Evolutionary conservation across 2,329 filamentous ascomycete species (phyloP), one percentile per base, ranked within the genome.

Genomic region (Metarhizium anisopliae): DNA sequence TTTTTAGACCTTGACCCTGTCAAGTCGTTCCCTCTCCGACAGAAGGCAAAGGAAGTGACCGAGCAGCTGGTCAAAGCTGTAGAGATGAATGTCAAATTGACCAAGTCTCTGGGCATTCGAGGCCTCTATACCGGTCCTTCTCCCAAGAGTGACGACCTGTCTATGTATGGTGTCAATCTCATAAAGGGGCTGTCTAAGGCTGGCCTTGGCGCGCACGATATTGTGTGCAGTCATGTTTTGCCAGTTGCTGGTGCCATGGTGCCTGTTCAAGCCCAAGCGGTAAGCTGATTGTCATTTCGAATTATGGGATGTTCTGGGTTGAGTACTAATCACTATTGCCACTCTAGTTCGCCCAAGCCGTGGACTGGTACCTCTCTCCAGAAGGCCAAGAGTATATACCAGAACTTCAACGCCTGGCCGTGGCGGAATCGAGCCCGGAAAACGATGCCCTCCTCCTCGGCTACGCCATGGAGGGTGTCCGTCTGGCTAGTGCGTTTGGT

Each of bases 401-500:
- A 0, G 80, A 84, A 47, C 77, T 92, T 55, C 78, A 85, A 61
- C 72, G 72, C 18, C 72, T 87, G 16, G 82, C 89, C 32, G 72
- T 76, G 38, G 66, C 78, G 43, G 75, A 82, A 4, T 73, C 78
- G 0, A 73, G 73, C 1, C 76, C 80, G 13, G 80, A 84, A 59
- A 79, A 77, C 0, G 85, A 90, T 59, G 76, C 82, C 1, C 72
- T 81, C 38, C 75, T 93, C 2, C 76, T 87, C 1, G 85, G 83
- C 43, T 91, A 89, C 65, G 83, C 81, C 47, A 77, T 87, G 74
- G 90, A 90, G 68, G 87, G 84, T 16, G 78, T 88, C 55, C 84
- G 88, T 43, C 75, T 92, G 54, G 82, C 83, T 4, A 82, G 84
- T 11, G 81, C 81, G 0, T 81, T 83, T 20, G 79, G 80, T 10